These are phyloP conservation scores for Pseudogymnoascus sp. DNA, from an alignment of 2,329 filamentous ascomycete genomes.

Conservation along the genomic window DNA sequence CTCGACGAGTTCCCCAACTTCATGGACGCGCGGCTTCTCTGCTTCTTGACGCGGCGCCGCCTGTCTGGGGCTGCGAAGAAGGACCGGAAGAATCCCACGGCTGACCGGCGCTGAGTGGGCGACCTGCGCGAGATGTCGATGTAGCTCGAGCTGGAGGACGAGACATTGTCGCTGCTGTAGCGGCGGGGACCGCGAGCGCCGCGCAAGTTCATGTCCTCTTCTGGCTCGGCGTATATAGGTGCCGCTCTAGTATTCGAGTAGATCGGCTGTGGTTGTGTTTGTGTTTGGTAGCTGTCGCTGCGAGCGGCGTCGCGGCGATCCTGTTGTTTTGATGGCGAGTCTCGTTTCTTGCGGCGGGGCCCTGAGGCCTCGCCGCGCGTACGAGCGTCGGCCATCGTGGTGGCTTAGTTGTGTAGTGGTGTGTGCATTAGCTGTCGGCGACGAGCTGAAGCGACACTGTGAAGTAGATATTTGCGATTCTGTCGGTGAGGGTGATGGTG, in stretches of 20 bases:
- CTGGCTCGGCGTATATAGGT: conserved; percentile 5
- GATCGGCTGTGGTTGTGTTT: not conserved
- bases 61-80: conserved; percentile 59
- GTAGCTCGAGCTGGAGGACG: conserved; percentile 51
- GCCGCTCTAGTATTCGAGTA: conserved; percentile 6
- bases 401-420: conserved; percentile 2
- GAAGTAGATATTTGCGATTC: not conserved
- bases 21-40: conserved; percentile 45
- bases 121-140: conserved; percentile 58
- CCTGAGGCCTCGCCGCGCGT: not conserved
- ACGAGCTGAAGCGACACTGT: not conserved
- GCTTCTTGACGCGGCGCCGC: conserved; percentile 37
- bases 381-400: conserved; percentile 1
- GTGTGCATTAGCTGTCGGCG: not conserved
- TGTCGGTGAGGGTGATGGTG: not conserved
- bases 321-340: conserved; percentile 7
- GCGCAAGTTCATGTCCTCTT: conserved; percentile 5
- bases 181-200: not conserved
- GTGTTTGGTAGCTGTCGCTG: not conserved
- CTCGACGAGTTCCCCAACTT: conserved; percentile 57
- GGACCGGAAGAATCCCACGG: conserved; percentile 48
- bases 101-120: conserved; percentile 35
- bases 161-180: conserved; percentile 21
- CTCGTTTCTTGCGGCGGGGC: conserved; percentile 5
- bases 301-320: conserved; percentile 3